Base-by-base conservation (phyloP, 2,329 filamentous ascomycete genomes). In the Curvularia spicifera region DNA sequence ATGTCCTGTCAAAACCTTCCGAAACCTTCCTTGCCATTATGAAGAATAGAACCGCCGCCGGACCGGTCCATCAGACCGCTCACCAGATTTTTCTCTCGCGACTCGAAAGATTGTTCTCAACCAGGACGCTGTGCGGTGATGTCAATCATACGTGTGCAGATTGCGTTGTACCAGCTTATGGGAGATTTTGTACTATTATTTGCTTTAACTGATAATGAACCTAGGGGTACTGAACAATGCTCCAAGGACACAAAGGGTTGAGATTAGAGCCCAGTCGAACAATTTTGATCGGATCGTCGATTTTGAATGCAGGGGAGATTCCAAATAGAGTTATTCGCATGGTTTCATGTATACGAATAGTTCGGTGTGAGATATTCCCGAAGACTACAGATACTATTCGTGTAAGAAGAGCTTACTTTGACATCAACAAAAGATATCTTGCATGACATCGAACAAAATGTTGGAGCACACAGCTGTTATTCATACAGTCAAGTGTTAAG, bases 21-120 rank as follows among this genome's bases (percentile, higher is more conserved):
- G 55, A 57, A 54, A 57, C 51, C 40, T 54, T 57, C 53, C 9
- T 35, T 8, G 29, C 43, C 35, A 6, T 52, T 37, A 49, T 49
- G 22, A n/a, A 22, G 24, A 37, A 35, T 12, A 8, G 13, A 49
- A 49, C 39, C 33, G 49, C 22, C 24, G 33, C 49, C 44, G 37
- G 45, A 57, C 50, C 51, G 45, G 45, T 31, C 55, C 55, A 57
- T 24, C n/a, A 37, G 39, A 18, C 55, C 24, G 20, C 39, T 26
- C 31, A 44, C 18, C 22, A 9, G 20, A 15, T 29, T 5, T 15
- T 37, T 22, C 42, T 33, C n/a, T 35, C 20, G 28, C 24, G 43
- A 33, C 39, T 35, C 4, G 31, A 26, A 13, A 26, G 24, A 5
- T 26, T 28, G 1, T 20, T 20, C 13, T 29, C 3, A 24, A 12